Evolutionary conservation across 208 protist genomes (phyloP), one percentile per base, ranked within the genome.

Genomic region (Trypanosoma cruzi): DNA sequence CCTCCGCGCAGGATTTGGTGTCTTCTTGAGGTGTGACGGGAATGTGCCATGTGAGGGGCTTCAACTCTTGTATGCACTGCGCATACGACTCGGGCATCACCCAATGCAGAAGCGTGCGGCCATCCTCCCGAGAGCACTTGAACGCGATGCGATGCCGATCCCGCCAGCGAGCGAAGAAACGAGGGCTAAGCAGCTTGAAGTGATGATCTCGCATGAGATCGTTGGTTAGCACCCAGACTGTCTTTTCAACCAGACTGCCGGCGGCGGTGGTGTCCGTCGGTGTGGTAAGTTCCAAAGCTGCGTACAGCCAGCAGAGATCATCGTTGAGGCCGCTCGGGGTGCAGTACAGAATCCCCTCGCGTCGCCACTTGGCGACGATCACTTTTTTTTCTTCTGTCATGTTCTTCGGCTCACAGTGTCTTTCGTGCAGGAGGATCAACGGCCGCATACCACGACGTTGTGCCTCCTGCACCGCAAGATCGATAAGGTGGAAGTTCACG

Each of bases 161-260:
- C 10, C 62, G 32, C 88, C 88, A 94, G 10, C 81, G 80, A 20
- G 88, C 40, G 62, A 95, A 95, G 50, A 78, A 89, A 54, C 85
- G 88, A 6, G 76, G 84, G 64, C 83, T 90, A 26, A 94, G 73
- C 48, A 92, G 74, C 22, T 65, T 70, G 53, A 94, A 94, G 75
- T 94, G 86, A 70, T 94, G 88, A 65, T 94, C 88, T 29, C 88
- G 82, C 88, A 94, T 94, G 36, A 88, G 81, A 34, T 94, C 88
- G 50, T 94, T 94, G 0, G 85, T 88, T 29, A 92, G 68, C 36
- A 94, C 81, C 64, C 57, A 72, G 14, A 71, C 66, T 18, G 49
- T 72, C 50, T 67, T 65, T 42, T 67, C 28, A 42, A 53, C n/a
- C 8, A 40, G 24, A 29, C 49, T 48, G 46, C 31, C 40, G 65